A percentile compares a stretch with the other conserved stretches of the same genome.
These are phyloP conservation scores for Mortierella sp. DNA, from an alignment of 371 early-diverging fungal species.

Conservation along the genomic window DNA sequence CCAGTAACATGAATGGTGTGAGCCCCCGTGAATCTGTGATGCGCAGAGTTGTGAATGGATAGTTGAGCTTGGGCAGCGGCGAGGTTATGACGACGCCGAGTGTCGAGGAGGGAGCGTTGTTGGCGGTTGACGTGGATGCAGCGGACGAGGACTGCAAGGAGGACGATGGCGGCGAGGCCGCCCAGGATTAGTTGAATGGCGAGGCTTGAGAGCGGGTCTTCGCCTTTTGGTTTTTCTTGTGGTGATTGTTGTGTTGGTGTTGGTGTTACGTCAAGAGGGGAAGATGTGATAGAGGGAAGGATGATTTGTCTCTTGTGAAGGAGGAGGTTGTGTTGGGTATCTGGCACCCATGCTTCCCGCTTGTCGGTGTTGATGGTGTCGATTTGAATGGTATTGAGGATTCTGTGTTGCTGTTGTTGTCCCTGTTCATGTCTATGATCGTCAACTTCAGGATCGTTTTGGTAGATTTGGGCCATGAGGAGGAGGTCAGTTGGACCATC, in stretches of 20 bases:
- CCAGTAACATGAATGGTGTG: not conserved
- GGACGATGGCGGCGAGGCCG: slow-evolving; percentile 6
- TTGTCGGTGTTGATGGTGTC: not conserved
- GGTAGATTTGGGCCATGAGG: slow-evolving; percentile 18
- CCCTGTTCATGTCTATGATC: not conserved
- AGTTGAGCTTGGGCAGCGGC: not conserved
- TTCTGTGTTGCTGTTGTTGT: not conserved
- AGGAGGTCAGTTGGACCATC: slow-evolving; percentile 2
- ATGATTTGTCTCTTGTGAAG: not conserved
- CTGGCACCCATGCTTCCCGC: not conserved
- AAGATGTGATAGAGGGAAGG: not conserved
- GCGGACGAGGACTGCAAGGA: slow-evolving; percentile 25
- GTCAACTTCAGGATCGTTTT: slow-evolving; percentile 7
- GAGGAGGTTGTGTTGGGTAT: not conserved
- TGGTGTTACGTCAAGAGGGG: not conserved
- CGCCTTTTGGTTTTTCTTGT: slow-evolving; percentile 8
- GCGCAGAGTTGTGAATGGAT: not conserved
- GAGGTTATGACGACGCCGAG: slow-evolving; percentile 13
- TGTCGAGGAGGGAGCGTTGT: slow-evolving; percentile 13
- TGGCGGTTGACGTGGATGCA: slow-evolving; percentile 24
- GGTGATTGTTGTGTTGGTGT: not conserved
- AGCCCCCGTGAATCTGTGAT: not conserved
- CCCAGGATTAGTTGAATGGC: slow-evolving; percentile 36
- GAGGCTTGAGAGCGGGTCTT: slow-evolving; percentile 24
- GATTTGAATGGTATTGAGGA: not conserved